Conservation (phyloP, 495 filamentous ascomycete species). For the Penicillium paradoxum region DNA sequence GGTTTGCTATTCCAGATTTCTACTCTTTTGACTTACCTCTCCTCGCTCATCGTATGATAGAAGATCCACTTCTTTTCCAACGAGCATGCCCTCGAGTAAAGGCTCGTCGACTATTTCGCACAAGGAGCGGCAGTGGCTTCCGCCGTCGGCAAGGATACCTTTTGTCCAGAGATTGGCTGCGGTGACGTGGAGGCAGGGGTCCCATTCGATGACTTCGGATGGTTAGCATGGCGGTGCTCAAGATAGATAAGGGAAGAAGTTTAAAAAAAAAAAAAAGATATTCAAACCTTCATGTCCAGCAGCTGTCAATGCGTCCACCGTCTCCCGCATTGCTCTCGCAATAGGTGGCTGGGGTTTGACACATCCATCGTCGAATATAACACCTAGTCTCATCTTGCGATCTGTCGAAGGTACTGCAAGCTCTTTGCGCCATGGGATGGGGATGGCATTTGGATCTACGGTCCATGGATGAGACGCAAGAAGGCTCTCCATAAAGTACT, state of each 20-base stretch:
- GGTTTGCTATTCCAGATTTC: too few relatives aligned
- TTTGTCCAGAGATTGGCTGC: conserved; percentile 37
- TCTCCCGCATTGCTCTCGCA: conserved; percentile 34
- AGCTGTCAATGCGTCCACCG: conserved; percentile 32
- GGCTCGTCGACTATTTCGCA: conserved; percentile 54
- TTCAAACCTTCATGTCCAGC: conserved; percentile 43
- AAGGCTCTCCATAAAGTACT: conserved; percentile 39
- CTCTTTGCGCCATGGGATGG: conserved; percentile 39
- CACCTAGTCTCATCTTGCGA: conserved; percentile 43
- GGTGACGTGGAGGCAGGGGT: conserved; percentile 21
- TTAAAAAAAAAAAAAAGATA: too few relatives aligned
- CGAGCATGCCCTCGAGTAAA: conserved; percentile 41
- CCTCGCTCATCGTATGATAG: conserved; percentile 26
- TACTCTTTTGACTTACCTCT: conserved; percentile 10
- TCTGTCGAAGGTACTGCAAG: conserved; percentile 11
- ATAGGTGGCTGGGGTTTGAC: conserved; percentile 52
- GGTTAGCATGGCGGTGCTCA: background rate
- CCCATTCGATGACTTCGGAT: conserved; percentile 38
- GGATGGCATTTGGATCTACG: conserved; percentile 35
- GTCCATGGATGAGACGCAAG: conserved; percentile 36
- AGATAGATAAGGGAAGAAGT: too few relatives aligned
- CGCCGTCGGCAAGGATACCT: conserved; percentile 55
- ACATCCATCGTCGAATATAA: conserved; percentile 48
- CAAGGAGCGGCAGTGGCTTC: conserved; percentile 40
- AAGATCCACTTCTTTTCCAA: conserved; percentile 25